Percentiles rank a stretch among this genome's conserved stretches.
phyloP scores from a whole-genome alignment of 495 filamentous ascomycete genomes.

The Gamarada debralockiae region DNA sequence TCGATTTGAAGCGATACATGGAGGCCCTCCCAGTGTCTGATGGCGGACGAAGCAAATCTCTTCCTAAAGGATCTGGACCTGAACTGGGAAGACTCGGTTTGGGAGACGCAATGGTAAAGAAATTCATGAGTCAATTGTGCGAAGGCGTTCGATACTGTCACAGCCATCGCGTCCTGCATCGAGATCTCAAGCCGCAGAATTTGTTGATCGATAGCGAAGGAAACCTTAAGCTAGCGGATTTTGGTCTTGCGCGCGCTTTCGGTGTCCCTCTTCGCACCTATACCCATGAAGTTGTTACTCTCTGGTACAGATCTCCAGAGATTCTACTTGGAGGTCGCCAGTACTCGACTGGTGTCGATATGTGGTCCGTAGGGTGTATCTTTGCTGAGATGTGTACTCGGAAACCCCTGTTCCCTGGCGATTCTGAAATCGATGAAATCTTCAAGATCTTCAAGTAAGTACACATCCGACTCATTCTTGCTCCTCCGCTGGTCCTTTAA shows the following conservation, averaged over 20 bases:
- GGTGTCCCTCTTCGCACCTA: constrained; percentile 95
- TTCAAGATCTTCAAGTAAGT: constrained; percentile 97
- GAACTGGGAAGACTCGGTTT: constrained; percentile 69
- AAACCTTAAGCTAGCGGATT: constrained; percentile 96
- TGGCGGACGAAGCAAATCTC: constrained; percentile 81
- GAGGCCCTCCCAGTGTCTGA: constrained; percentile 88
- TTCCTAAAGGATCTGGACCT: constrained; percentile 73
- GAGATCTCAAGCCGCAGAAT: constrained; percentile 98
- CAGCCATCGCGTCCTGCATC: constrained; percentile 88
- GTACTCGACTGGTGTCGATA: constrained; percentile 97
- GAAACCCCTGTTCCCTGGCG: constrained; percentile 94
- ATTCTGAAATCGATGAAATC: constrained; percentile 99
- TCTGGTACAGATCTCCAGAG: constrained; percentile 98
- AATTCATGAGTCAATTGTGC: constrained; percentile 94
- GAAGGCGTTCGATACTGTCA: constrained; percentile 94
- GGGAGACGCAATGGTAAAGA: constrained; percentile 88
- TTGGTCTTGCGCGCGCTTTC: constrained; percentile 93
- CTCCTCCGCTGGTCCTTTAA: too few relatives aligned
- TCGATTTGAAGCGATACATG: constrained; percentile 98
- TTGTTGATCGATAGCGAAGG: constrained; percentile 91
- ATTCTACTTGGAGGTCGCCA: constrained; percentile 95
- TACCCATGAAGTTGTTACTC: constrained; percentile 97
- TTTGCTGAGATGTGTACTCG: constrained; percentile 99
- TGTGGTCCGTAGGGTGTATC: constrained; percentile 99
- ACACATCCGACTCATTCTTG: constrained; percentile 27